phyloP scores from a whole-genome alignment of 345 rosid genomes.

The Linum tenue region DNA sequence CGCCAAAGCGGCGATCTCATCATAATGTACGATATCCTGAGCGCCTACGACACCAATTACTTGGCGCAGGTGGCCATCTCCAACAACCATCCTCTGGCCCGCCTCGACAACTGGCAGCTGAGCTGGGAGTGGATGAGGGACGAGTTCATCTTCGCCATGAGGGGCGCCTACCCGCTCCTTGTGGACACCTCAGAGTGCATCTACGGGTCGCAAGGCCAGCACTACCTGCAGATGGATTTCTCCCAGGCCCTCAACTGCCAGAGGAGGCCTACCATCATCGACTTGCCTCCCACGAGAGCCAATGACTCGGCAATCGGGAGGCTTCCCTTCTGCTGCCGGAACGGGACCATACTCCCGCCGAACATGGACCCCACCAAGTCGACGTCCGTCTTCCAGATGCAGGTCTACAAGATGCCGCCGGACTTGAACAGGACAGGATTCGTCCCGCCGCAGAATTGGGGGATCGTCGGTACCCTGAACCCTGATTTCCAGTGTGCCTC shows the following conservation, averaged over 20 bases:
- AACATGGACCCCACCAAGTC: slow-evolving; percentile 31
- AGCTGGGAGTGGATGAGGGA: slow-evolving; percentile 56
- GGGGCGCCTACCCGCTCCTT: slow-evolving; percentile 34
- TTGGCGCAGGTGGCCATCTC: slow-evolving; percentile 39
- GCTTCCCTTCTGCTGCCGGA: slow-evolving; percentile 42
- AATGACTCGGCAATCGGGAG: slow-evolving; percentile 34
- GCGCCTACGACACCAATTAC: slow-evolving; percentile 22
- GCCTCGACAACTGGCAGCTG: slow-evolving; percentile 51
- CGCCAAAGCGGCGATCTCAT: slow-evolving; percentile 37
- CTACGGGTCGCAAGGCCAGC: slow-evolving; percentile 32
- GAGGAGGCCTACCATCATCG: slow-evolving; percentile 32
- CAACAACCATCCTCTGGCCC: slow-evolving; percentile 35
- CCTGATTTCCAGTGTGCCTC: slow-evolving; percentile 34
- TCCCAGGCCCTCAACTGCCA: slow-evolving; percentile 35
- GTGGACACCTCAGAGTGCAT: slow-evolving; percentile 34
- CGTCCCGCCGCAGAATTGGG: slow-evolving; percentile 41
- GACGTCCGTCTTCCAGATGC: slow-evolving; percentile 30
- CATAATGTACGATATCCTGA: slow-evolving; percentile 35
- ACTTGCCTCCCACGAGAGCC: slow-evolving; percentile 30
- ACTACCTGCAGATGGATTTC: slow-evolving; percentile 28
- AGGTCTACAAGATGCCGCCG: slow-evolving; percentile 49
- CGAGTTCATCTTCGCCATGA: slow-evolving; percentile 43
- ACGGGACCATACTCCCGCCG: slow-evolving; percentile 36
- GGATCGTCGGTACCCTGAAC: slow-evolving; percentile 30
- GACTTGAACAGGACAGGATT: slow-evolving; percentile 33